Base-by-base conservation (phyloP, 225 moss, liverwort and hornwort genomes). In the Marchantia paleacea region DNA sequence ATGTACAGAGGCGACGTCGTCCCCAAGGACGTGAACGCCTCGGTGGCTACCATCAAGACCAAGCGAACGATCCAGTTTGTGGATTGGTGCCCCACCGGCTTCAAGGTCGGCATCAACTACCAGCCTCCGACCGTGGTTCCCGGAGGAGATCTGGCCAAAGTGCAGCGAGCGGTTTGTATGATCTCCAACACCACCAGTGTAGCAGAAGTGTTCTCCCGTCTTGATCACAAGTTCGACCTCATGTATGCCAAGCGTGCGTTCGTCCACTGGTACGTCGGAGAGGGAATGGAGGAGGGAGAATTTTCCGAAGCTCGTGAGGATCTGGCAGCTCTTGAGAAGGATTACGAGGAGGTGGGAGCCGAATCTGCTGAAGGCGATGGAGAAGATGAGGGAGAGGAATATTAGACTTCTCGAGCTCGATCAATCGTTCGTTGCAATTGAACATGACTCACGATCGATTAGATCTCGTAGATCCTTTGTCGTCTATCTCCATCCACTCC, bases 61-160 rank as follows among this genome's bases (percentile, higher is more conserved):
- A 85, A 85, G 76, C 49, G 82, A 7, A 81, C 81, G 3, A 81
- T 81, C 31, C 81, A 86, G 63, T 86, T 86, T 25, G 83, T 83
- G 31, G 86, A 83, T 52, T 85, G 85, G 85, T 85, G 85, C 55
- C 85, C 85, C 52, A 85, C 85, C 12, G 82, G 82, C 28, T 85
- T 85, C 76, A 85, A 85, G 72, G 80, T 82, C 60, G 85, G 85
- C 14, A 85, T 85, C 55, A 84, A 84, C 75, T 84, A 84, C 62
- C 80, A 80, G 76, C 80, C 84, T 8, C 84, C 80, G 29, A 85
- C 85, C 0, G 85, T 85, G 10, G 85, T 85, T 26, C 79, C 83
- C 6, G 79, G 83, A 73, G 79, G 83, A 31, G 83, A 83, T 52
- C 66, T 83, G 64, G 83, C 83, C 7, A 83, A 83, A 72, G 83